Percentiles rank a stretch among this genome's conserved stretches.
Conservation (phyloP, 1,284 basidiomycete genomes). For the Ceratobasidium sp. region DNA sequence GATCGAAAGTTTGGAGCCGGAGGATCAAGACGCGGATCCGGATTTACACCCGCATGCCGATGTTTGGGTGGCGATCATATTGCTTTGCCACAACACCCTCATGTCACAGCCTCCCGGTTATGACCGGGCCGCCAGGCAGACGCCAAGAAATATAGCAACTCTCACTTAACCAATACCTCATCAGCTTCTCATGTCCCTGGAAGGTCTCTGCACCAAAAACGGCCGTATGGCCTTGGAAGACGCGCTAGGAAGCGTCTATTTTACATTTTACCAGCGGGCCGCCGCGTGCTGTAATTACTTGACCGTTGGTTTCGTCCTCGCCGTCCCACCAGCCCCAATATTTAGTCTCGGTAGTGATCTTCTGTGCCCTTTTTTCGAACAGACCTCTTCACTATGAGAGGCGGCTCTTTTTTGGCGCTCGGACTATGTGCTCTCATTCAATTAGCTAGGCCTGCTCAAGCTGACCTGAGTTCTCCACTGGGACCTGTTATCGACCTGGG, state of each 20-base stretch:
- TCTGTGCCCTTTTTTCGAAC: background rate
- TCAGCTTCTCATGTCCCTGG: background rate
- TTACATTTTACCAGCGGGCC: background rate
- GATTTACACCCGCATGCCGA: too few relatives aligned
- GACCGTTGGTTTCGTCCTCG: background rate
- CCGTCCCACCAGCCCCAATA: background rate
- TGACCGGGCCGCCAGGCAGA: background rate
- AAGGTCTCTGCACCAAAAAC: background rate
- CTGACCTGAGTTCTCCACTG: slow-evolving; percentile 29
- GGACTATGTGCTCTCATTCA: background rate
- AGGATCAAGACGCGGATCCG: slow-evolving; percentile 81
- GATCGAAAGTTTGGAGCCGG: slow-evolving; percentile 73
- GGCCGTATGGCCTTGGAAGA: background rate
- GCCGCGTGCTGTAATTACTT: background rate
- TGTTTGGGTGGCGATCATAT: background rate
- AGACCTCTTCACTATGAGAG: slow-evolving; percentile 1
- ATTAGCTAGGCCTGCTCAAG: background rate
- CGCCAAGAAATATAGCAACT: background rate
- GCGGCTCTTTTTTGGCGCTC: background rate
- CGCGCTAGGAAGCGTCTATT: background rate
- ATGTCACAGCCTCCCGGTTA: background rate
- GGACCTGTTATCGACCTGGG: slow-evolving; percentile 50
- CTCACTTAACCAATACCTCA: slow-evolving; percentile 1
- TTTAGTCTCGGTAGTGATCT: background rate
- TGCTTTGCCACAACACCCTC: background rate